phyloP scores from a whole-genome alignment of 345 rosid genomes.

The Pseudoturritis turrita region DNA sequence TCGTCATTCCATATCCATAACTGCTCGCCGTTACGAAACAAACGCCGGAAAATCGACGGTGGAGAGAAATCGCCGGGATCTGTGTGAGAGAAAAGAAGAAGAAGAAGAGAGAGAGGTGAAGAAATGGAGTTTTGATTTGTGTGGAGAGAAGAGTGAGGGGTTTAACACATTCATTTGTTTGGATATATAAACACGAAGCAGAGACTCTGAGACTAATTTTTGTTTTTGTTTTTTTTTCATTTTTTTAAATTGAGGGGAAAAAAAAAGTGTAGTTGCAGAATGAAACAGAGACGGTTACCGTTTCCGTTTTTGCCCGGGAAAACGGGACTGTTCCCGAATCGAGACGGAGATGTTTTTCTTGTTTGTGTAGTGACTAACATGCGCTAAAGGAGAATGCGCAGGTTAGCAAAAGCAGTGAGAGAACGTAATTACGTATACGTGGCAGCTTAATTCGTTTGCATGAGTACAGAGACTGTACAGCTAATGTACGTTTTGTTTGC shows the following conservation, averaged over 20 bases:
- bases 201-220: background rate
- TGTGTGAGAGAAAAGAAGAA: slow-evolving; percentile 3
- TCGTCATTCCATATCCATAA: slow-evolving; percentile 45
- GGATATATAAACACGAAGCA: slow-evolving; percentile 67
- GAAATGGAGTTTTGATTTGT: background rate
- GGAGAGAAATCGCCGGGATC: slow-evolving; percentile 9
- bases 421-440: slow-evolving; percentile 17
- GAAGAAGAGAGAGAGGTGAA: slow-evolving; percentile 1
- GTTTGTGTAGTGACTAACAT: background rate
- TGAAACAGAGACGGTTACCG: slow-evolving; percentile 31
- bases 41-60: background rate
- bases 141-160: slow-evolving; percentile 26
- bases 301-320: slow-evolving; percentile 49
- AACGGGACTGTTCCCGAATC: slow-evolving; percentile 34
- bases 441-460: slow-evolving; percentile 10
- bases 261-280: slow-evolving; percentile 2
- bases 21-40: background rate
- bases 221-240: background rate
- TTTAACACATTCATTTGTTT: slow-evolving; percentile 39
- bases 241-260: background rate
- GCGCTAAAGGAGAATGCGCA: background rate
- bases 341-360: slow-evolving; percentile 9
- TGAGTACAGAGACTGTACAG: slow-evolving; percentile 17
- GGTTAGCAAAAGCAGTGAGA: background rate
- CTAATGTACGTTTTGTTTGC: slow-evolving; percentile 28